Conservation (phyloP, 2,329 filamentous ascomycete species). For the Pyrenophora teres region DNA sequence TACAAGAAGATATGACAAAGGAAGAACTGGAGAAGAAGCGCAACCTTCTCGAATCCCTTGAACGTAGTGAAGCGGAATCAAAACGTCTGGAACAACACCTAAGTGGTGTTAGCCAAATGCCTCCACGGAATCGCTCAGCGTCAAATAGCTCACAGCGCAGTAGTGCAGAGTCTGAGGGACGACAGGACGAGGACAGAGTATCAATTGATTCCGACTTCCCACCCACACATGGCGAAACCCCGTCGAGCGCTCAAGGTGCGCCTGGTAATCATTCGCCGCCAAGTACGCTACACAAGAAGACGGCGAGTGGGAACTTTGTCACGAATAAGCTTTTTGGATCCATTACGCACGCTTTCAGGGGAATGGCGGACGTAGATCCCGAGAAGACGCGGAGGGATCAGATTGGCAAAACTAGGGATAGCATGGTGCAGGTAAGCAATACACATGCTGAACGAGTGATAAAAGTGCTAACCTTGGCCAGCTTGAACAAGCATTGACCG, state of each 20-base stretch:
- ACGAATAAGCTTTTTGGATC: slow-evolving; percentile 92
- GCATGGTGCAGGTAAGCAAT: slow-evolving; percentile 58
- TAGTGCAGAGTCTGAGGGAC: slow-evolving; percentile 35
- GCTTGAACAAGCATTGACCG: slow-evolving; percentile 87
- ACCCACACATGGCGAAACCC: slow-evolving; percentile 76
- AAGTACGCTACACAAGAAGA: slow-evolving; percentile 69
- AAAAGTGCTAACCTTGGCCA: slow-evolving; percentile 38
- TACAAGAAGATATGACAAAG: slow-evolving; percentile 96
- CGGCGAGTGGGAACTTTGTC: slow-evolving; percentile 80
- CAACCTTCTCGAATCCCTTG: slow-evolving; percentile 80
- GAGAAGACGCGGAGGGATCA: slow-evolving; percentile 89
- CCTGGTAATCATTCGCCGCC: slow-evolving; percentile 50
- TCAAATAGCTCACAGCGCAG: slow-evolving; percentile 58
- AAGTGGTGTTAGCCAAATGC: slow-evolving; percentile 68
- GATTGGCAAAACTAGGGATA: slow-evolving; percentile 94
- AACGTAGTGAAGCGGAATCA: slow-evolving; percentile 90
- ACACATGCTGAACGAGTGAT: background rate
- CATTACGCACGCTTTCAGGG: slow-evolving; percentile 92
- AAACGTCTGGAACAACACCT: slow-evolving; percentile 93
- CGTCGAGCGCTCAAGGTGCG: slow-evolving; percentile 72
- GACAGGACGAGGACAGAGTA: slow-evolving; percentile 72
- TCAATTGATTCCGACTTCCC: slow-evolving; percentile 97
- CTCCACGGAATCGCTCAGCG: slow-evolving; percentile 70
- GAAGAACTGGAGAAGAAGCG: slow-evolving; percentile 91
- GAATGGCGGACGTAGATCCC: slow-evolving; percentile 93